Conservation (phyloP, 495 filamentous ascomycete genomes). For the Penicillium dipodomyicola region DNA sequence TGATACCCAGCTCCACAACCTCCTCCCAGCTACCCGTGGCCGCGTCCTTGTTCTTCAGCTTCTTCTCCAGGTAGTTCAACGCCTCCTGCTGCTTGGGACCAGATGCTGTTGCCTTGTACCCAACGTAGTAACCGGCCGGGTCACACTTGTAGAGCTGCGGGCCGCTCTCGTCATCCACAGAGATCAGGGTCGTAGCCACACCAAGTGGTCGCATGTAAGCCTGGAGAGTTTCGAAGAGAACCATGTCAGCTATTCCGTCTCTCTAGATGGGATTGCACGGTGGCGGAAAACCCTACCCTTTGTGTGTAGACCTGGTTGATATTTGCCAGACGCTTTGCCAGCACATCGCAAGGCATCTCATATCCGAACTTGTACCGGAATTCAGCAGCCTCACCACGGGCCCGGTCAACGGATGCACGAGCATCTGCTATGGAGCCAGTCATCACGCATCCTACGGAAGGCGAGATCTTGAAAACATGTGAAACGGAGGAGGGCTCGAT, state of each 20-base stretch:
- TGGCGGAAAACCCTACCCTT: conserved; percentile 57
- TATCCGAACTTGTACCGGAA: conserved; percentile 99
- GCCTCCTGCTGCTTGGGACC: conserved; percentile 98
- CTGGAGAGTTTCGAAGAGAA: conserved; percentile 42
- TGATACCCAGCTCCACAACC: conserved; percentile 94
- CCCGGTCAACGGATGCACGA: conserved; percentile 83
- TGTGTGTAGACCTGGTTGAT: conserved; percentile 99
- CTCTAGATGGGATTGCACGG: not conserved
- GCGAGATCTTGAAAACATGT: conserved; percentile 94
- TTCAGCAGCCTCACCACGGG: conserved; percentile 91
- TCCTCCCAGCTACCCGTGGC: conserved; percentile 95
- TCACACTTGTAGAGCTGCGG: conserved; percentile 99
- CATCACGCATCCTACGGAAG: conserved; percentile 96
- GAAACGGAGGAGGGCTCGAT: conserved; percentile 97
- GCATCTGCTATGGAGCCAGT: conserved; percentile 98
- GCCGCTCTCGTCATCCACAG: conserved; percentile 85
- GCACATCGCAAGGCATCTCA: conserved; percentile 97
- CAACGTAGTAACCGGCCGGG: conserved; percentile 94
- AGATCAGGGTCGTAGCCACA: conserved; percentile 91
- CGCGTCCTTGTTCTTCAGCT: conserved; percentile 98
- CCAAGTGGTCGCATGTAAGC: conserved; percentile 98
- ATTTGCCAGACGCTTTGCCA: conserved; percentile 95
- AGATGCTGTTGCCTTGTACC: conserved; percentile 96
- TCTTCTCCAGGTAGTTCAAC: conserved; percentile 96
- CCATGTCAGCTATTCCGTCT: not conserved